Conservation (phyloP, 2,329 filamentous ascomycete species). For the Periconia sp. region DNA sequence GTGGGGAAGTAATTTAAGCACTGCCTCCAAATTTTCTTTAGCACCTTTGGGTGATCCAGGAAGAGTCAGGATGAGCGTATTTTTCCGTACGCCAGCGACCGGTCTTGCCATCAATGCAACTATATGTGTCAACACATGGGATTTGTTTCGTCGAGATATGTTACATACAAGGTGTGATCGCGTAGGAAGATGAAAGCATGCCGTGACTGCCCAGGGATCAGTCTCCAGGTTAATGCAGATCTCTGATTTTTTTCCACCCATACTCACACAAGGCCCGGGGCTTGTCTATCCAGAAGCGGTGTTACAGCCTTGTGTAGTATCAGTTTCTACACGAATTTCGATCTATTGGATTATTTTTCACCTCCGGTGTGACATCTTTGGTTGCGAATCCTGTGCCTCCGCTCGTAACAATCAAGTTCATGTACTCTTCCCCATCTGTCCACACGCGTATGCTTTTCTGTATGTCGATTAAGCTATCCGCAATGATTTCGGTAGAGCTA, state of each 20-base stretch:
- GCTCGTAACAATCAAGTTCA: conserved; percentile 83
- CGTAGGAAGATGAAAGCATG: conserved; percentile 83
- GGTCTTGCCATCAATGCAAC: conserved; percentile 97
- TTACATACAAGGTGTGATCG: conserved; percentile 82
- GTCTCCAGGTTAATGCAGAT: conserved; percentile 13
- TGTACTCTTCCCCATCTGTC: conserved; percentile 63
- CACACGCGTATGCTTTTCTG: conserved; percentile 71
- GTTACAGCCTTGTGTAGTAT: conserved; percentile 65
- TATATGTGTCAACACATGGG: conserved; percentile 43
- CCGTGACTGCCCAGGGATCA: conserved; percentile 63
- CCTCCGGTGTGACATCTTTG: conserved; percentile 86
- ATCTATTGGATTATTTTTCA: neutral
- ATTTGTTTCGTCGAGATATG: neutral
- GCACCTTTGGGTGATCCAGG: conserved; percentile 96
- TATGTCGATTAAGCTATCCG: conserved; percentile 74
- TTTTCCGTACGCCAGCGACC: conserved; percentile 82
- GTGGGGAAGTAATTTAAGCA: conserved; percentile 89
- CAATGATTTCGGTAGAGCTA: conserved; percentile 70
- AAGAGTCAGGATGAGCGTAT: conserved; percentile 81
- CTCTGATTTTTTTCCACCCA: neutral
- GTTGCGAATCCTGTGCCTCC: conserved; percentile 92
- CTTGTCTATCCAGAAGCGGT: conserved; percentile 78
- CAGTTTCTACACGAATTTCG: conserved; percentile 4
- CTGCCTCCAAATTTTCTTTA: conserved; percentile 84
- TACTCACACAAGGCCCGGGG: conserved; percentile 76